Evolutionary conservation across 1,139 yeast genomes (phyloP), one percentile per base, ranked within the genome.

Genomic region (Pichia sp.): DNA sequence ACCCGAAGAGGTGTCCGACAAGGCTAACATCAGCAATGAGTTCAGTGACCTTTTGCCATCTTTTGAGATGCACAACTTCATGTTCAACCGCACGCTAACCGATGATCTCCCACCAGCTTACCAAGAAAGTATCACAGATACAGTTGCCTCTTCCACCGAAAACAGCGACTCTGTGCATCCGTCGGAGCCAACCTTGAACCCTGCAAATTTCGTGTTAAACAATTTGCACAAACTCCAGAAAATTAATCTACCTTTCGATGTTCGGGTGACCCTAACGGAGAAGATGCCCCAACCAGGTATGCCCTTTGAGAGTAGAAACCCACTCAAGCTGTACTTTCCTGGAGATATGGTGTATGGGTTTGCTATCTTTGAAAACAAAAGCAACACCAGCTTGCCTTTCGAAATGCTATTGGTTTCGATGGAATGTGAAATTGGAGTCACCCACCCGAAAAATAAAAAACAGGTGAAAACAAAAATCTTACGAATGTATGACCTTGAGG

Each of bases 41-140:
- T 48, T n/a, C 27, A 30, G 9, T 30, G 86, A 83, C 62, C 75
- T 83, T 2, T 67, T 83, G 46, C 87, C 87, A 1, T 80, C 86
- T 1, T 83, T 83, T 63, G 85, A 81, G 60, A 80, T 82, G 84
- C 81, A 79, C 61, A 83, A 78, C 60, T 74, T 79, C 40, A 74
- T 82, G 55, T 72, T 81, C 55, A 78, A 77, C 54, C 64, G 85
- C 53, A 59, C 67, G 2, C 53, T 69, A 2, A 55, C 48, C 29
- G 65, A 65, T 9, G 45, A 51, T 7, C 49, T 33, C 6, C 60
- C 61, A 9, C 68, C 69, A n/a, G 54, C 49, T 3, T 65, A 64
- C 54, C 61, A 60, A 10, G 63, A 61, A n/a, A 46, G 52, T 29
- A 14, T 46, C 4, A 7, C 30, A 1, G 45, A 12, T 5, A 31